These are phyloP conservation scores for Prunus campanulata DNA, from an alignment of 306 rosid genomes.

Conservation along the genomic window DNA sequence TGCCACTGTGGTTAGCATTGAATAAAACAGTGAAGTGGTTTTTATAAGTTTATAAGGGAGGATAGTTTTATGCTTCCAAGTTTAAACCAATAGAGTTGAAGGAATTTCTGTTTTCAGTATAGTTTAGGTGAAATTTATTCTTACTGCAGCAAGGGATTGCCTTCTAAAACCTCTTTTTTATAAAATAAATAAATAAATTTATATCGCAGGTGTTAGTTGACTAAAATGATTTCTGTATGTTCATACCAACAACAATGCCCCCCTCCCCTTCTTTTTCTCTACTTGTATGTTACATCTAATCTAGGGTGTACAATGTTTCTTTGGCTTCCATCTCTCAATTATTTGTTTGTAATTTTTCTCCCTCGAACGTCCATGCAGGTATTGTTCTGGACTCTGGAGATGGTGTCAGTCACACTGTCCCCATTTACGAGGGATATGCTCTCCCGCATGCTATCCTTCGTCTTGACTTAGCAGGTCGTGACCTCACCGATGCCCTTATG, in stretches of 20 bases:
- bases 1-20: neutral
- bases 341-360: neutral
- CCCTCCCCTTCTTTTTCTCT: neutral
- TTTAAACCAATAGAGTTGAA: neutral
- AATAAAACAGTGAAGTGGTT: neutral
- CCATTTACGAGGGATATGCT: constrained; percentile 80
- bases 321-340: neutral
- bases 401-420: constrained; percentile 88
- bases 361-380: constrained; percentile 41
- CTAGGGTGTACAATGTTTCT: neutral
- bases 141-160: neutral
- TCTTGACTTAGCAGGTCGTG: constrained; percentile 87
- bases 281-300: neutral
- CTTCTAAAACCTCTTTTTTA: neutral
- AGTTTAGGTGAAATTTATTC: neutral
- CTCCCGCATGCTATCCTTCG: constrained; percentile 88
- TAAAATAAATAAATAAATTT: neutral
- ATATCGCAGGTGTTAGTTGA: neutral
- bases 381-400: constrained; percentile 85
- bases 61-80: neutral
- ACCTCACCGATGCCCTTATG: constrained; percentile 84
- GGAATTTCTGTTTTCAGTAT: neutral
- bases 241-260: neutral
- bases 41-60: neutral
- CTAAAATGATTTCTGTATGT: neutral